Base-by-base conservation (phyloP, 306 rosid species). In the Sindora glabra region DNA sequence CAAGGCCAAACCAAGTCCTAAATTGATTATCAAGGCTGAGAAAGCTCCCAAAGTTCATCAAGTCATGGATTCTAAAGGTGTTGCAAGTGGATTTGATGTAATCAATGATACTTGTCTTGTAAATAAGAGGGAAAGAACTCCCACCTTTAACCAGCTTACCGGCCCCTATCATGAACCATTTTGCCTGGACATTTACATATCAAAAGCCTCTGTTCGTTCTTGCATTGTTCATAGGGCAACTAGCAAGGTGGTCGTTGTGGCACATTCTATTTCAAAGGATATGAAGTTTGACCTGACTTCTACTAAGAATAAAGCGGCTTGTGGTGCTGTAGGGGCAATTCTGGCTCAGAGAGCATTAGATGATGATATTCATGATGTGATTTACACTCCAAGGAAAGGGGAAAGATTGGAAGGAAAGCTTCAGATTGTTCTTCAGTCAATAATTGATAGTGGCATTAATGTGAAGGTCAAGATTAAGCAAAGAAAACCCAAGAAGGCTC, bases 111-210 rank as follows among this genome's bases (percentile, higher is more conserved):
- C 8, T 17, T 56, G 6, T 69, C 65, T 47, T 29, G 65, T 15
- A 22, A 65, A 66, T 71, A 82, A 74, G 77, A 74, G 64, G 75
- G 59, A 45, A 36, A 78, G 84, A 48, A 69, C 75, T 44, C 79
- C 68, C 22, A 82, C 82, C 13, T 82, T 65, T 44, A 82, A 78
- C 53, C 84, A 78, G 62, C 82, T 86, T 42, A 88, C 95, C 0
- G 89, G 74, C 45, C 95, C 95, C 56, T 92, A 74, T 73, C 95
- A 92, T 6, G 88, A 88, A 75, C 95, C 96, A 0, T 89, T 92
- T 76, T 92, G 94, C 70, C 70, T 89, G 62, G 98, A 92, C 66
- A 86, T 92, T 49, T 92, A 37, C 84, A 73, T 88, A 66, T 92
- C 99, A 15, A 92, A 82, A 48, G 95, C 85, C 5, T 89, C 96